phyloP scores from a whole-genome alignment of 352 stramenopile genomes.

The Pythium diclinum region DNA sequence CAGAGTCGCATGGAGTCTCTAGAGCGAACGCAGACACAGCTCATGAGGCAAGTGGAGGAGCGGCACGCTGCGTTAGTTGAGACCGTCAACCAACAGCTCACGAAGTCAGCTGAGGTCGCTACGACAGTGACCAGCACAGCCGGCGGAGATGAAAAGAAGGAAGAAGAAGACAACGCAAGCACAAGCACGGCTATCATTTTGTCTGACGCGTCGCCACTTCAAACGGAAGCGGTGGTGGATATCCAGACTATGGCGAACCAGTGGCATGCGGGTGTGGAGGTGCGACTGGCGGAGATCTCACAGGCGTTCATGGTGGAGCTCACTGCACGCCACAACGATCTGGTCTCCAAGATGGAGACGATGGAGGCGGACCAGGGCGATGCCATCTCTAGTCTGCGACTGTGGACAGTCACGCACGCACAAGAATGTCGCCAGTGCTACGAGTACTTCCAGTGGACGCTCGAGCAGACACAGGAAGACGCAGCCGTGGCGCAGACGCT shows the following conservation, averaged over 20 bases:
- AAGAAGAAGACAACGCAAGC: neutral
- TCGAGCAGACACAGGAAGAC: slow-evolving; percentile 34
- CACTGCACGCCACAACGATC: slow-evolving; percentile 19
- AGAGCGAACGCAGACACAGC: slow-evolving; percentile 23
- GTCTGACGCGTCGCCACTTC: neutral
- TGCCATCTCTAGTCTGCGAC: slow-evolving; percentile 31
- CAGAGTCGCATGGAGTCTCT: slow-evolving; percentile 32
- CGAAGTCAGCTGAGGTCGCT: neutral
- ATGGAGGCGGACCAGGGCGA: slow-evolving; percentile 16
- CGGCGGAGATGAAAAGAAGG: neutral
- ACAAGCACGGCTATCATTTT: neutral
- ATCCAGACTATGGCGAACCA: neutral
- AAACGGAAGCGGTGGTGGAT: neutral
- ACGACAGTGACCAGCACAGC: neutral
- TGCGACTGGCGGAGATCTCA: slow-evolving; percentile 3
- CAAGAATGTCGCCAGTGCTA: slow-evolving; percentile 52
- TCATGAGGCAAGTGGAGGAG: neutral
- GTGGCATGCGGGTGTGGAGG: neutral
- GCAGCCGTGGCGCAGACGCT: slow-evolving; percentile 22
- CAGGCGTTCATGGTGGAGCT: slow-evolving; percentile 20
- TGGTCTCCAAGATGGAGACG: slow-evolving; percentile 16
- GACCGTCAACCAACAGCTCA: neutral
- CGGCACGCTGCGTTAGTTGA: neutral
- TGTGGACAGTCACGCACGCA: slow-evolving; percentile 41
- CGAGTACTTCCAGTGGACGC: slow-evolving; percentile 46